These are phyloP conservation scores for Exophiala alcalophila DNA, from an alignment of 2,329 filamentous ascomycete species.

Conservation along the genomic window DNA sequence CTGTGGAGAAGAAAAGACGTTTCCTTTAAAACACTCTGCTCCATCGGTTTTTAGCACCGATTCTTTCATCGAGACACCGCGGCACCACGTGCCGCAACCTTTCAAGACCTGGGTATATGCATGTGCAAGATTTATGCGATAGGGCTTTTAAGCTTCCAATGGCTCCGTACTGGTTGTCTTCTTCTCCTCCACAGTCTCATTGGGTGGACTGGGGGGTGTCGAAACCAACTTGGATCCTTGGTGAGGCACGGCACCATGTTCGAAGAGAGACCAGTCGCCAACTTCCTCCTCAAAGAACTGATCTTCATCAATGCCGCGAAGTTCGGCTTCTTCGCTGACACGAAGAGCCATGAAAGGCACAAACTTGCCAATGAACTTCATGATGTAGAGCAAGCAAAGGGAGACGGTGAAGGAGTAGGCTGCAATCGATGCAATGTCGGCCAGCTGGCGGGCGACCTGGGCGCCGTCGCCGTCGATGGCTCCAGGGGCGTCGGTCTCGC, in stretches of 20 bases:
- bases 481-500: conserved; percentile 43
- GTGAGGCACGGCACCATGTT: conserved; percentile 14
- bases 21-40: no score
- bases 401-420: conserved; percentile 53
- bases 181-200: background rate
- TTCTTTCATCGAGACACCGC: no score
- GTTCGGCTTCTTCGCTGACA: conserved; percentile 54
- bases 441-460: conserved; percentile 55
- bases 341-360: conserved; percentile 54
- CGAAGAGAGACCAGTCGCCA: conserved; percentile 47
- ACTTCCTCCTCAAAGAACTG: conserved; percentile 58
- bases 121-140: no score
- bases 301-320: conserved; percentile 52
- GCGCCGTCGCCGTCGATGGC: conserved; percentile 56
- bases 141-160: no score
- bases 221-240: background rate
- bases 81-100: no score
- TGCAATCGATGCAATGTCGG: conserved; percentile 54
- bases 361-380: conserved; percentile 43
- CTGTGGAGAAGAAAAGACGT: no score
- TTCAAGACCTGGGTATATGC: no score
- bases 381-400: conserved; percentile 50
- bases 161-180: conserved; percentile 1
- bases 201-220: background rate
- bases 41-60: no score